Percentiles rank a stretch among this genome's conserved stretches.
Evolutionary conservation across 768 basidiomycete genomes (phyloP).

Genomic region (Chalciporus sphaerocephalus): DNA sequence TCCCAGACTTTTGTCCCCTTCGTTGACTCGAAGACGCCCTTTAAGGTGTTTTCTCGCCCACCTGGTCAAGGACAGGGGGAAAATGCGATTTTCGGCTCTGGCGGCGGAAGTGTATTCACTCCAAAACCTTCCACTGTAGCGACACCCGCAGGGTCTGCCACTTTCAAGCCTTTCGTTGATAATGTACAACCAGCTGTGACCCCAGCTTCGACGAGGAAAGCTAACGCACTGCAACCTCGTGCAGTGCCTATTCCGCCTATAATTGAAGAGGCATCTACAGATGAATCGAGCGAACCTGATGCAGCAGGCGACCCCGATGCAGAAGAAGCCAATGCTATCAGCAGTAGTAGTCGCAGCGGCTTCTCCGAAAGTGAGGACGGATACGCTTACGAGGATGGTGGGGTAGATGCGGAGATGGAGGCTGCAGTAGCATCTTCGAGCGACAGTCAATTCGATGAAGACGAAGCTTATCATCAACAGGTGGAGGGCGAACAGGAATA

Average conservation of each 20-base stretch:
- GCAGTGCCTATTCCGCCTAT: slow-evolving; percentile 14
- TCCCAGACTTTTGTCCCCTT: slow-evolving; percentile 41
- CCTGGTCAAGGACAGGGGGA: slow-evolving; percentile 40
- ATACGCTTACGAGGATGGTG: slow-evolving; percentile 28
- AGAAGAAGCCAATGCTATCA: slow-evolving; percentile 24
- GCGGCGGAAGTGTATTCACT: slow-evolving; percentile 35
- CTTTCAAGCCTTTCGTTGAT: slow-evolving; percentile 40
- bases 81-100: slow-evolving; percentile 23
- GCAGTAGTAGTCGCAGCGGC: slow-evolving; percentile 27
- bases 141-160: slow-evolving; percentile 2
- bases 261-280: slow-evolving; percentile 28
- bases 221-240: slow-evolving; percentile 19
- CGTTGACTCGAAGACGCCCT: slow-evolving; percentile 37
- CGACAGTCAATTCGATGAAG: slow-evolving; percentile 32
- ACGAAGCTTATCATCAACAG: slow-evolving; percentile 22
- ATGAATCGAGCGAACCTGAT: slow-evolving; percentile 31
- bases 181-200: slow-evolving; percentile 11
- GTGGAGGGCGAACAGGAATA: slow-evolving; percentile 10
- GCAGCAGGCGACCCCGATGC: slow-evolving; percentile 17
- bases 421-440: slow-evolving; percentile 27
- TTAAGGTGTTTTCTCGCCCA: slow-evolving; percentile 71
- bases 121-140: slow-evolving; percentile 38
- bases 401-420: slow-evolving; percentile 24
- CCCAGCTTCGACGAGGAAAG: slow-evolving; percentile 20
- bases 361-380: slow-evolving; percentile 34